Evolutionary conservation across 176 grass and related monocot species (phyloP).

Genomic region (Urochloa ruziziensis): DNA sequence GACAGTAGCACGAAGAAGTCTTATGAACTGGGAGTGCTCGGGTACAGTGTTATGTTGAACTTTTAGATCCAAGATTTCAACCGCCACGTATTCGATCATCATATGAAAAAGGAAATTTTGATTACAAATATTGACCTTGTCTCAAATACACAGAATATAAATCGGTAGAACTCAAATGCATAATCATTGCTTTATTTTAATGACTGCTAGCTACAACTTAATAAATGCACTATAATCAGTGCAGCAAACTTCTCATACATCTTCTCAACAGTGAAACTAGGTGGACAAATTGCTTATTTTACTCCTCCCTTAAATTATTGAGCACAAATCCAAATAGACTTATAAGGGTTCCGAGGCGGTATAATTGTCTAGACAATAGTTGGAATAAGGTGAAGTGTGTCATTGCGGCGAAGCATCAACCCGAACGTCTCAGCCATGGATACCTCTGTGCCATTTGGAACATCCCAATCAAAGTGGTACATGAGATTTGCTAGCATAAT

Average conservation of each 20-base stretch:
- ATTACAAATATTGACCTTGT: no score
- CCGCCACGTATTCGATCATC: no score
- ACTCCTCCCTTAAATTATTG: not conserved
- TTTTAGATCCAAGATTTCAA: no score
- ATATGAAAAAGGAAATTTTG: no score
- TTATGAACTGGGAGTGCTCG: no score
- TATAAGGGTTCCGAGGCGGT: not conserved
- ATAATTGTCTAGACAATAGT: not conserved
- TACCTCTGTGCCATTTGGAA: constrained; percentile 20
- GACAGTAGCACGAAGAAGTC: no score
- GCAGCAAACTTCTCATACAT: not conserved
- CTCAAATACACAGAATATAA: no score
- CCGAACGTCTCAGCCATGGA: constrained; percentile 27
- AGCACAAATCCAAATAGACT: not conserved
- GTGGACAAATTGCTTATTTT: not conserved
- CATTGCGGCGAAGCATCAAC: constrained; percentile 14
- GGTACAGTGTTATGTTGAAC: no score
- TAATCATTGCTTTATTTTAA: not conserved
- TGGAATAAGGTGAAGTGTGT: constrained; percentile 23
- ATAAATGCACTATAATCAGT: not conserved
- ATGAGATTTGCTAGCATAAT: constrained; percentile 25
- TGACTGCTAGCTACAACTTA: not conserved
- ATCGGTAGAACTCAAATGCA: not conserved
- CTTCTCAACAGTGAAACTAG: not conserved
- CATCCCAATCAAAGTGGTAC: constrained; percentile 41